A percentile compares a stretch with the other conserved stretches of the same genome.
phyloP scores from a whole-genome alignment of 192 early-diverging fungal species.

The Coemansia sp. region DNA sequence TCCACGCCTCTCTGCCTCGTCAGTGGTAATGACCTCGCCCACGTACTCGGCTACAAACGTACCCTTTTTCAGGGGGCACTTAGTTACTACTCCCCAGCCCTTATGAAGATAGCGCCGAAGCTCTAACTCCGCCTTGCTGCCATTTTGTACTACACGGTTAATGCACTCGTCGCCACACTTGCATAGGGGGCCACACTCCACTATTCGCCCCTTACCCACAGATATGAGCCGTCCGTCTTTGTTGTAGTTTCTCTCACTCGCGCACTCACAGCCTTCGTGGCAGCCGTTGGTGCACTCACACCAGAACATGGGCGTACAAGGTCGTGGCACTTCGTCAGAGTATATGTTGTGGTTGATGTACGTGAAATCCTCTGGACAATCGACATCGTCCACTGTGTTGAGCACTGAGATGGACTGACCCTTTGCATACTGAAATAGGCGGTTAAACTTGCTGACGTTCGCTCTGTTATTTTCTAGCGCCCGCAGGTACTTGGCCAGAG shows the following conservation, averaged over 20 bases:
- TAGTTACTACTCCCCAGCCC: conserved; percentile 57
- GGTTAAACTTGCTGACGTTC: conserved; percentile 36
- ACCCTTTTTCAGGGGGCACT: conserved; percentile 40
- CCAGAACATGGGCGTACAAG: conserved; percentile 36
- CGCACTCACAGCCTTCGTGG: conserved; percentile 25
- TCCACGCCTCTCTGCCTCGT: conserved; percentile 77
- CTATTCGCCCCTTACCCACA: conserved; percentile 10
- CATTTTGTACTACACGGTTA: conserved; percentile 52
- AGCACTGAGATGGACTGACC: conserved; percentile 24
- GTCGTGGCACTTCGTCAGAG: conserved; percentile 47
- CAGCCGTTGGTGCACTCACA: conserved; percentile 43
- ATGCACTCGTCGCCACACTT: conserved; percentile 36
- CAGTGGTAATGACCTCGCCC: conserved; percentile 90
- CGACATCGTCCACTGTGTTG: conserved; percentile 46
- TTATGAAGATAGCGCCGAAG: conserved; percentile 46
- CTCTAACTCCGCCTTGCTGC: conserved; percentile 34
- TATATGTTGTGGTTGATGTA: conserved; percentile 49
- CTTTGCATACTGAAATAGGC: conserved; percentile 22
- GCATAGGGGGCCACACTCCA: conserved; percentile 53
- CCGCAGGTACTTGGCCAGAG: conserved; percentile 15
- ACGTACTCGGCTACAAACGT: conserved; percentile 97
- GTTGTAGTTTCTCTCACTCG: conserved; percentile 41
- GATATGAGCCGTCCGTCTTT: conserved; percentile 29
- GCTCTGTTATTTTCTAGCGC: conserved; percentile 24
- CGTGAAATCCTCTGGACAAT: conserved; percentile 36